Base-by-base conservation (phyloP, 2,329 filamentous ascomycete genomes). In the Alternaria infectoria region DNA sequence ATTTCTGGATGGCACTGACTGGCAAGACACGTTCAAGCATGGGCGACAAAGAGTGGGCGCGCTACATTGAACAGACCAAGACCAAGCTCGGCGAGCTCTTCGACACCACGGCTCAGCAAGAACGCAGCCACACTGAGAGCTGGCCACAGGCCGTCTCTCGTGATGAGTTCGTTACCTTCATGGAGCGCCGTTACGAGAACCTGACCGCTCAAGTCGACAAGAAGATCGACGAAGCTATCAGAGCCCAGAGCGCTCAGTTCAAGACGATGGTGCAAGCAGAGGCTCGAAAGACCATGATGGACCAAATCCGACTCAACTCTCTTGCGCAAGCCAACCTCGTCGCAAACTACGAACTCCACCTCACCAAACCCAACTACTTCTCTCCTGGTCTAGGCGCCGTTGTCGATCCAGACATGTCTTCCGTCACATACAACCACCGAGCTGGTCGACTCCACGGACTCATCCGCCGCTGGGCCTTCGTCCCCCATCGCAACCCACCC, bases 351-450 rank as follows among this genome's bases (percentile, higher is more conserved):
- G 73, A 79, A 44, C 60, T 76, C 28, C 69, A 72, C 12, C 65
- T 82, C 17, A 72, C 73, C 45, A 74, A 77, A 46, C 82, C 93
- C 79, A 97, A 97, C 81, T 93, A 90, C 81, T 91, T 97, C 70
- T 86, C 86, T 4, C 73, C 80, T 1, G 88, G 88, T 5, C 81
- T 89, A 17, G 93, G 92, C 6, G 92, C 92, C 1, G 71, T 84
- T 2, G 81, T 96, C 66, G 87, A 93, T 69, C 81, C 82, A 0
- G 69, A 76, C 3, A 79, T 86, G 26, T 91, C 89, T 1, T 93
- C 91, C 0, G 84, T 86, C 80, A 67, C 75, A 76, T 59, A 72
- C 64, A 32, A 55, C n/a, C 54, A 67, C 17, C 51, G 69, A 65
- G 66, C 69, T 46, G 49, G 65, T 57, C 44, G 51, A 7, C 15